Evolutionary conservation across 1,284 basidiomycete species (phyloP).

Genomic region (Apiotrichum domesticum): DNA sequence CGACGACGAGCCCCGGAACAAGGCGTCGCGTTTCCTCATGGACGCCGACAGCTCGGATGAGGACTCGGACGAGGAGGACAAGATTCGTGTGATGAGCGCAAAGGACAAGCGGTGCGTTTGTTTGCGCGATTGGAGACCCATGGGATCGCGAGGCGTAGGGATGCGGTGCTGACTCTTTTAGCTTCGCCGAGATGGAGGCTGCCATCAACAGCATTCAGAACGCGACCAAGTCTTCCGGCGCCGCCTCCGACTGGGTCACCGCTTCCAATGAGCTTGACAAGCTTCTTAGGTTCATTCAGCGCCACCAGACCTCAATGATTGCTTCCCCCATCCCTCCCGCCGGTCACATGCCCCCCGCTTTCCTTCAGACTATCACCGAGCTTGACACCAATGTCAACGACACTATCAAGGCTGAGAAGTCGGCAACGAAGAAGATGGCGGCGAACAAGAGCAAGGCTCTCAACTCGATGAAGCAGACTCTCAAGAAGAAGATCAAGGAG

Average conservation of each 20-base stretch:
- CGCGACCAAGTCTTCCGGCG: slow-evolving; percentile 60
- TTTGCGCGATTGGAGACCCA: neutral
- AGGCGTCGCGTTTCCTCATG: slow-evolving; percentile 43
- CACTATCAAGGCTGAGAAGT: slow-evolving; percentile 78
- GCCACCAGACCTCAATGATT: slow-evolving; percentile 60
- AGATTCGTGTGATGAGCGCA: slow-evolving; percentile 41
- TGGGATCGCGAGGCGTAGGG: neutral
- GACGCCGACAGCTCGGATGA: slow-evolving; percentile 42
- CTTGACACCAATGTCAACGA: slow-evolving; percentile 72
- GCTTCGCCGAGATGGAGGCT: slow-evolving; percentile 50
- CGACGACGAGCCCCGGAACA: slow-evolving; percentile 20
- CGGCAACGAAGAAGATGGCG: slow-evolving; percentile 90
- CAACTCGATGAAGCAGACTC: slow-evolving; percentile 94
- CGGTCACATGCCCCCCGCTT: slow-evolving; percentile 83
- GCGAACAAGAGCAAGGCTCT: slow-evolving; percentile 88
- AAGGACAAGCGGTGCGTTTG: slow-evolving; percentile 46
- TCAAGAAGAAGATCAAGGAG: slow-evolving; percentile 87
- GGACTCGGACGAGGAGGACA: slow-evolving; percentile 45
- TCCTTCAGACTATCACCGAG: slow-evolving; percentile 67
- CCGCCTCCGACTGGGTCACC: slow-evolving; percentile 80
- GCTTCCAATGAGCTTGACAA: slow-evolving; percentile 96
- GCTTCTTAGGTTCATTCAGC: slow-evolving; percentile 79
- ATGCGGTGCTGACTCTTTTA: slow-evolving; percentile 5
- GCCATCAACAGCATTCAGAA: slow-evolving; percentile 89
- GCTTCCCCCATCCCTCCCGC: slow-evolving; percentile 55